Conservation (phyloP, 2,329 filamentous ascomycete genomes). For the Claviceps arundinis region DNA sequence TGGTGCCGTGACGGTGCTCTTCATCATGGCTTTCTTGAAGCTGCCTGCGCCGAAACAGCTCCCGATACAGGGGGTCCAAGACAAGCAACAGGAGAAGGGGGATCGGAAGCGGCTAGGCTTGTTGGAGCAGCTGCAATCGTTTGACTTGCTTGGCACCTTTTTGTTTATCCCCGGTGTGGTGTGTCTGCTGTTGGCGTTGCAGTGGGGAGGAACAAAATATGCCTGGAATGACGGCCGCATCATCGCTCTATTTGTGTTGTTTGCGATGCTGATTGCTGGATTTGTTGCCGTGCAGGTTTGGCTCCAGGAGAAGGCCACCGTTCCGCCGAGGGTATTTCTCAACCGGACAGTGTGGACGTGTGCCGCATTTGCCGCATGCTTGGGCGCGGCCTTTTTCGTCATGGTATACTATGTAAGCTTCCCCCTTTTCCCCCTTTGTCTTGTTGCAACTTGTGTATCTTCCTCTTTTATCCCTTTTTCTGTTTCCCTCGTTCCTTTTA, state of each 20-base stretch:
- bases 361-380: constrained; percentile 12
- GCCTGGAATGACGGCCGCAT: constrained; percentile 9
- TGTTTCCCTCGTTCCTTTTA: constrained; percentile 12
- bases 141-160: constrained; percentile 15
- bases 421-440: not conserved
- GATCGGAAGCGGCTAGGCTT: constrained; percentile 4
- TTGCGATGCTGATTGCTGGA: constrained; percentile 4
- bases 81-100: constrained; percentile 2
- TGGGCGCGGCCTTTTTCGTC: constrained; percentile 9
- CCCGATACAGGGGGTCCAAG: not conserved
- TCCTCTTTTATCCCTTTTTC: constrained; percentile 8
- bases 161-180: constrained; percentile 25
- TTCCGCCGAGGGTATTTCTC: constrained; percentile 5
- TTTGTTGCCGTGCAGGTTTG: constrained; percentile 23
- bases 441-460: constrained; percentile 4
- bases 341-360: constrained; percentile 14
- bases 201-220: constrained; percentile 31
- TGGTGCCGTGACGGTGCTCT: constrained; percentile 19
- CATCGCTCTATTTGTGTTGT: constrained; percentile 6
- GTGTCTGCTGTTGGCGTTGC: constrained; percentile 35
- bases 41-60: constrained; percentile 2
- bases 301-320: constrained; percentile 11
- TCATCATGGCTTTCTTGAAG: constrained; percentile 15
- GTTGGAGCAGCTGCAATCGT: constrained; percentile 2
- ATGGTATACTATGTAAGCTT: constrained; percentile 8